phyloP scores from a whole-genome alignment of 371 early-diverging fungal genomes.

The Massospora cicadina region DNA sequence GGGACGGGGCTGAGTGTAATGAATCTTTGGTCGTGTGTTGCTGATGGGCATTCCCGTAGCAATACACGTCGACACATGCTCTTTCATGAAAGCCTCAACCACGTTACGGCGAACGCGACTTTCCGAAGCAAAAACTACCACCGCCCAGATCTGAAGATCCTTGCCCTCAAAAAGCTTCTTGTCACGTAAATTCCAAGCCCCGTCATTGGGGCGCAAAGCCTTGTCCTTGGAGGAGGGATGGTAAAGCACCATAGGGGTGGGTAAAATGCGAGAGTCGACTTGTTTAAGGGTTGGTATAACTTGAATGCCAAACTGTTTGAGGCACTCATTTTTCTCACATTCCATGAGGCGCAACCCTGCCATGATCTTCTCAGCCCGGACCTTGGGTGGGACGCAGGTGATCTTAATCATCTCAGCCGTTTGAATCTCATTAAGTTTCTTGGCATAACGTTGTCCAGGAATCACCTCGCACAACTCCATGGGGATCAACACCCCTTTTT shows the following conservation, averaged over 20 bases:
- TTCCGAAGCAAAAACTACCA: conserved; percentile 37
- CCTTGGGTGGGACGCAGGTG: conserved; percentile 54
- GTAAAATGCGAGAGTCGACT: conserved; percentile 50
- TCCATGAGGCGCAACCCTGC: conserved; percentile 26
- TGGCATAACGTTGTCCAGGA: conserved; percentile 49
- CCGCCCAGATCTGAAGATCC: conserved; percentile 61
- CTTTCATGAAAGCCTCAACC: conserved; percentile 34
- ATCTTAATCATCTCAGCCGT: conserved; percentile 85
- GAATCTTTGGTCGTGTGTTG: conserved; percentile 47
- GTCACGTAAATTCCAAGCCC: conserved; percentile 83
- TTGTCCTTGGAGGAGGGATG: conserved; percentile 30
- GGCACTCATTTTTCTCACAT: conserved; percentile 29
- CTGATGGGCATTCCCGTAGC: conserved; percentile 38
- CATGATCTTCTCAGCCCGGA: conserved; percentile 37
- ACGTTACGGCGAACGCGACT: conserved; percentile 15
- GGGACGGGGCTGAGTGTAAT: conserved; percentile 42
- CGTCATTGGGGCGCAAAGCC: conserved; percentile 53
- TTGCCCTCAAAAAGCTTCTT: conserved; percentile 63
- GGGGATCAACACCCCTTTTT: conserved; percentile 41
- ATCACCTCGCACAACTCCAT: conserved; percentile 68
- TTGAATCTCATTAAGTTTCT: conserved; percentile 63
- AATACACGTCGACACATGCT: conserved; percentile 25
- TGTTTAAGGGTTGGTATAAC: conserved; percentile 32
- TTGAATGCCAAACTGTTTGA: conserved; percentile 40
- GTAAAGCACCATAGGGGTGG: conserved; percentile 61